Evolutionary conservation across 2,329 filamentous ascomycete species (phyloP), one percentile per base, ranked within the genome.

Genomic region (Knufia petricola): DNA sequence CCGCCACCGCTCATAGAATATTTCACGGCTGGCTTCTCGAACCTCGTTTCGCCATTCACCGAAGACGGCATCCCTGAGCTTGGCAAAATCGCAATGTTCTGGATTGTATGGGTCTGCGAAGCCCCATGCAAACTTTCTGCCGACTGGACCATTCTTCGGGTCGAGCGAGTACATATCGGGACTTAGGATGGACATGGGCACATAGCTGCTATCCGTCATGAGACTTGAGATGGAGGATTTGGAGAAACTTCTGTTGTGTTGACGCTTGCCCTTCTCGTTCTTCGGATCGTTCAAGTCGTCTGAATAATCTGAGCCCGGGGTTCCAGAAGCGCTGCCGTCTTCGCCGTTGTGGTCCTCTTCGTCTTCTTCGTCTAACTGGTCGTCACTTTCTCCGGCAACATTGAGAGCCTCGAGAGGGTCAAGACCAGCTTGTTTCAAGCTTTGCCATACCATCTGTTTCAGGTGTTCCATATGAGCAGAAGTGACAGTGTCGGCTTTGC

Each of bases 401-500:
- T 87, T 86, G 28, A 98, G 75, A 13, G 86, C 81, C 64, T 94
- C 87, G 21, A 98, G 72, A 2, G 90, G 90, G 61, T 98, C 89
- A 48, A 98, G 75, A 56, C 85, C 85, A 12, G 87, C 82, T 60
- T 81, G 81, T 69, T 92, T 90, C 54, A 98, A 74, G 58, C 85
- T 89, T 47, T 87, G 80, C 81, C 86, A 94, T 28, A 98, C 89
- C 10, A 84, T 82, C 68, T 84, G 87, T 73, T 95, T 95, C 56
- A 98, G 77, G 59, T 87, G 82, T 39, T 79, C 75, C 92, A 96
- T 96, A 68, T 98, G 92, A 46, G 85, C 84, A 0, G 85, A 82
- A n/a, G 92, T 96, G 59, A 96, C 85, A 12, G 89, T 95, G 64
- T 98, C 92, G 32, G 92, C 90, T 69, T 98, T 98, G 63, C 88